Evolutionary conservation across 2,329 filamentous ascomycete species (phyloP).

Genomic region (Didymella lethalis): DNA sequence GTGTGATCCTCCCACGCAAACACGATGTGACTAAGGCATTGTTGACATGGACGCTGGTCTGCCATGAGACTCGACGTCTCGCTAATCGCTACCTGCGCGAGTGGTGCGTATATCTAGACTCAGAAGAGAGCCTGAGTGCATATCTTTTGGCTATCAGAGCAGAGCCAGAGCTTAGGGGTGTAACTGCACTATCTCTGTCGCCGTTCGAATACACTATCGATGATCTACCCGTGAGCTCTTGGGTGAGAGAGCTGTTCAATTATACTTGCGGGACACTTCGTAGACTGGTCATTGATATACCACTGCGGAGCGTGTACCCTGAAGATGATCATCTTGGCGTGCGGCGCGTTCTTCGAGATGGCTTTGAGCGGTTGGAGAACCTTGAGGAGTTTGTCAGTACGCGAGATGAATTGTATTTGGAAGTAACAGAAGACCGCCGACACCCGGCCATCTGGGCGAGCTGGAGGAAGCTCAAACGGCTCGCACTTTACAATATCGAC

Average conservation of each 20-base stretch:
- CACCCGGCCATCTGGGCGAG: slow-evolving; percentile 54
- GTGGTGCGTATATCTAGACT: slow-evolving; percentile 58
- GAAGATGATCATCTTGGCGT: slow-evolving; percentile 53
- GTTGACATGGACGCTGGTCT: slow-evolving; percentile 56
- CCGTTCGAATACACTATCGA: slow-evolving; percentile 52
- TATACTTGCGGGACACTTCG: slow-evolving; percentile 53
- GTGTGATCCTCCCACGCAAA: slow-evolving; percentile 46
- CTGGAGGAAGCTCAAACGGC: slow-evolving; percentile 54
- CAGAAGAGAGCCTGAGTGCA: slow-evolving; percentile 39
- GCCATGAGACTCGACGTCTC: slow-evolving; percentile 52
- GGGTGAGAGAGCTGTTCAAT: slow-evolving; percentile 56
- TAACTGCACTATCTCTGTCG: slow-evolving; percentile 52
- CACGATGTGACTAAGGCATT: slow-evolving; percentile 56
- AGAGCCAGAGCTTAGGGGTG: slow-evolving; percentile 27
- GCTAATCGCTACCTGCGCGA: slow-evolving; percentile 56
- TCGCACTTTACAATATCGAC: slow-evolving; percentile 57
- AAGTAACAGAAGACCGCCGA: slow-evolving; percentile 26
- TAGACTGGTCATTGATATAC: slow-evolving; percentile 60
- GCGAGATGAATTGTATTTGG: slow-evolving; percentile 57
- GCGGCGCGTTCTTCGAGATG: slow-evolving; percentile 55
- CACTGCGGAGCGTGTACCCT: slow-evolving; percentile 55
- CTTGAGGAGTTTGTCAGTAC: slow-evolving; percentile 61
- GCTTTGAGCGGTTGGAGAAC: slow-evolving; percentile 54
- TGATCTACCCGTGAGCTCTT: slow-evolving; percentile 52
- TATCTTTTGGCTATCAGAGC: slow-evolving; percentile 29